Conservation (phyloP, 495 filamentous ascomycete species). For the Hypoxylon rickii region DNA sequence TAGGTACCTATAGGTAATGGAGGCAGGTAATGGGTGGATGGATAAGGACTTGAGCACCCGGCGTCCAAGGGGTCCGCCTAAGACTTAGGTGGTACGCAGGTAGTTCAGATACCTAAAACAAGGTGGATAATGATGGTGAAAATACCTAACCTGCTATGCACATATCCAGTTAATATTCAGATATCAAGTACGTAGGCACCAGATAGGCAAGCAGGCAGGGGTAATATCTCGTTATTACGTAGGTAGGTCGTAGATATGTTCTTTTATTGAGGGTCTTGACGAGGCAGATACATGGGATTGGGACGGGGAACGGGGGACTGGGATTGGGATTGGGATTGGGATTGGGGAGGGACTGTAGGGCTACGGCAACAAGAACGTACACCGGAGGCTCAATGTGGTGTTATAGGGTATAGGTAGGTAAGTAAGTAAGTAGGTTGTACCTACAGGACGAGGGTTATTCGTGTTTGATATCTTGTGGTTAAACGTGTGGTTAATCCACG, state of each 20-base stretch:
- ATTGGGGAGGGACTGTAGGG: conserved; percentile 8
- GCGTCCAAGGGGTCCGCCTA: no score
- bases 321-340: no score
- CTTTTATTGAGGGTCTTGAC: conserved; percentile 2
- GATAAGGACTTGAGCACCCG: no score
- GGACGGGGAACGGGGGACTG: no score
- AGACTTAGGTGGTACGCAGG: no score
- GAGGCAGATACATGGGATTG: not conserved
- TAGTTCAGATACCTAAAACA: no score
- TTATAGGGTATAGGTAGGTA: no score
- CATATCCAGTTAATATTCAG: not conserved
- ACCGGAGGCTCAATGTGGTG: not conserved
- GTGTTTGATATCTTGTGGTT: conserved; percentile 9
- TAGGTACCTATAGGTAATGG: no score
- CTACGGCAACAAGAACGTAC: conserved; percentile 7
- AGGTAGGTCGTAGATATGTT: no score
- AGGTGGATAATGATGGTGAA: no score
- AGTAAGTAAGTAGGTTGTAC: no score
- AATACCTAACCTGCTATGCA: conserved; percentile 2
- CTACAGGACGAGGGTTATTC: conserved; percentile 10
- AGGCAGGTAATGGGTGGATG: conserved; percentile 7
- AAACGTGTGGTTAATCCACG: conserved; percentile 2
- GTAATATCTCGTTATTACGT: conserved; percentile 24
- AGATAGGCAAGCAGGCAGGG: not conserved
- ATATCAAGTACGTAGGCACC: not conserved